Percentiles rank a stretch among this genome's conserved stretches.
Evolutionary conservation across 495 filamentous ascomycete genomes (phyloP).

Genomic region (Podospora fimiseda): DNA sequence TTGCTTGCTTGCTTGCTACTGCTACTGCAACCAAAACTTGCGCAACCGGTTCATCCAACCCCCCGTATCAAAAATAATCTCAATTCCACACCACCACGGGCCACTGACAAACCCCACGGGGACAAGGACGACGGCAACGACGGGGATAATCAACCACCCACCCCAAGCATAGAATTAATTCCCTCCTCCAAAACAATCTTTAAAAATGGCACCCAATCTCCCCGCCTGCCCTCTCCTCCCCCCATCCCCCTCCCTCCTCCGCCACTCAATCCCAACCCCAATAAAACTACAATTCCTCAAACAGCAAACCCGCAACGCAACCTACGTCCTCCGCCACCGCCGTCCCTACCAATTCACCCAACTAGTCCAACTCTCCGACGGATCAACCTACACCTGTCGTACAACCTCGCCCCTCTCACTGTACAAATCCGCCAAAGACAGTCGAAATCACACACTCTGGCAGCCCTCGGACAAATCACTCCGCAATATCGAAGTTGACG

Average conservation of each 20-base stretch:
- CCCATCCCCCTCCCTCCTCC: conserved; percentile 22
- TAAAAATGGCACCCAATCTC: conserved; percentile 15
- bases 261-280: conserved; percentile 10
- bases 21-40: background rate
- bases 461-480: conserved; percentile 74
- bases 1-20: too few relatives aligned
- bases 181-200: background rate
- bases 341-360: conserved; percentile 96
- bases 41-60: conserved; percentile 5
- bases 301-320: conserved; percentile 63
- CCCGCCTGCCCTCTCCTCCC: too few relatives aligned
- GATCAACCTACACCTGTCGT: conserved; percentile 76
- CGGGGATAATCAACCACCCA: background rate
- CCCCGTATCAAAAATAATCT: conserved; percentile 27
- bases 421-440: conserved; percentile 74
- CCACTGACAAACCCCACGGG: too few relatives aligned
- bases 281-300: background rate
- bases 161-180: conserved; percentile 6
- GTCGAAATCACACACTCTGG: conserved; percentile 82
- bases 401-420: conserved; percentile 79
- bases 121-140: background rate
- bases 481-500: conserved; percentile 85
- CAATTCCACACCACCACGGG: conserved; percentile 1
- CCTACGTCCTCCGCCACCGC: conserved; percentile 78
- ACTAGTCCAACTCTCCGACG: conserved; percentile 89